Conservation (phyloP, 2,329 filamentous ascomycete genomes). For the Blastomyces emzantsi region DNA sequence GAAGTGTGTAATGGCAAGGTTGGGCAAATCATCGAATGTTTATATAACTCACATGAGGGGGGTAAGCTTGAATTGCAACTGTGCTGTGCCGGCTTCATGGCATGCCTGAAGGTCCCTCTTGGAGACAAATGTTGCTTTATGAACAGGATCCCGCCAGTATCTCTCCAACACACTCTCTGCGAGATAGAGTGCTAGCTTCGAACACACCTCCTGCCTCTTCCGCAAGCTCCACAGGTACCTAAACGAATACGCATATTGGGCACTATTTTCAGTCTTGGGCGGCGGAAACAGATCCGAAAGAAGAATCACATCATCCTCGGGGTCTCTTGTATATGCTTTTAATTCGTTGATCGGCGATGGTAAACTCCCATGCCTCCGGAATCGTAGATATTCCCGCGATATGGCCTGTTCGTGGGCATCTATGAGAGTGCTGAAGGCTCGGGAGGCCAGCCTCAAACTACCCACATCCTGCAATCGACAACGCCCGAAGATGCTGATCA, state of each 20-base stretch:
- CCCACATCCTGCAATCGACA: conserved; percentile 32
- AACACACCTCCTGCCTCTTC: conserved; percentile 32
- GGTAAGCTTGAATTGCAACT: conserved; percentile 32
- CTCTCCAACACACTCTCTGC: conserved; percentile 35
- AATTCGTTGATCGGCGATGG: conserved; percentile 31
- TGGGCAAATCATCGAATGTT: neutral
- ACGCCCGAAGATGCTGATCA: conserved; percentile 34
- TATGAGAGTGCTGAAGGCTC: conserved; percentile 30
- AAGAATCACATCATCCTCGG: conserved; percentile 36
- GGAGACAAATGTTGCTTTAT: conserved; percentile 25
- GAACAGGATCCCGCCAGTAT: conserved; percentile 28
- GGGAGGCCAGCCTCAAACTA: conserved; percentile 33
- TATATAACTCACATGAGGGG: conserved; percentile 31
- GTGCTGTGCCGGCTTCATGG: conserved; percentile 26
- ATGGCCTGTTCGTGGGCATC: conserved; percentile 32
- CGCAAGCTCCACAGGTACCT: conserved; percentile 32
- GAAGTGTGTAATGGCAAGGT: neutral
- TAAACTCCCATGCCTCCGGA: conserved; percentile 35
- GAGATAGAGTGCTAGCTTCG: conserved; percentile 33
- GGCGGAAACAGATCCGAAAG: conserved; percentile 38
- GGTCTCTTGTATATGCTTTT: conserved; percentile 32
- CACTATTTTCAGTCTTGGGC: conserved; percentile 27
- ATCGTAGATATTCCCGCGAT: conserved; percentile 34
- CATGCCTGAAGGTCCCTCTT: conserved; percentile 29
- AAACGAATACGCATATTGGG: conserved; percentile 31